These are phyloP conservation scores for Microsporum canis DNA, from an alignment of 2,329 filamentous ascomycete species.

Conservation along the genomic window DNA sequence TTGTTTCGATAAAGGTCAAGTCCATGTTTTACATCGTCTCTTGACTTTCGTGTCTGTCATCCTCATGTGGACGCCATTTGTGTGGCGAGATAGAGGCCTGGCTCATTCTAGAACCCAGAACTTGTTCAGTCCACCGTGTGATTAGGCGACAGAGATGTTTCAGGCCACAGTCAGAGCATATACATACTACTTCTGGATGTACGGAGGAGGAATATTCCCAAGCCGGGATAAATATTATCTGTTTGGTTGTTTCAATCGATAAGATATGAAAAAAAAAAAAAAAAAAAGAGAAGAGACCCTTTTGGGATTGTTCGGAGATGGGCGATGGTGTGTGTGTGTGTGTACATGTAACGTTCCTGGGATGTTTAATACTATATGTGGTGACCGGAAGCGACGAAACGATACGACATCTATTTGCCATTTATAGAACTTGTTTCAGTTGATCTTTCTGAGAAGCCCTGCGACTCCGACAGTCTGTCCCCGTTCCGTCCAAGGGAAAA, in stretches of 20 bases:
- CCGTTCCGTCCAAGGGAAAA: not conserved
- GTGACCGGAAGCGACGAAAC: not conserved
- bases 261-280: not conserved
- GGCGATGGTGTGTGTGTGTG: not conserved
- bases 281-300: not conserved
- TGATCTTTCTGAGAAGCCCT: not conserved
- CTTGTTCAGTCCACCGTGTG: not conserved
- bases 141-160: conserved; percentile 1
- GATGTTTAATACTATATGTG: not conserved
- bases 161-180: not conserved
- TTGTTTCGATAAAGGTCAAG: not conserved
- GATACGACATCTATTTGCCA: not conserved
- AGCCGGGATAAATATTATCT: not conserved
- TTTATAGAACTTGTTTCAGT: conserved; percentile 2
- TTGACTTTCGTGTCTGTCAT: not conserved
- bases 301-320: not conserved
- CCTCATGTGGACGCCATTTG: not conserved
- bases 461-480: not conserved
- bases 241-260: not conserved
- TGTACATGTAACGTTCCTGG: not conserved
- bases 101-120: not conserved
- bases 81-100: not conserved
- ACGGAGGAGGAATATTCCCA: not conserved
- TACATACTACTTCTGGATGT: no score
- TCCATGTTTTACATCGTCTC: not conserved